Conservation (phyloP, 208 protist species). For the Acanthamoeba royreba region DNA sequence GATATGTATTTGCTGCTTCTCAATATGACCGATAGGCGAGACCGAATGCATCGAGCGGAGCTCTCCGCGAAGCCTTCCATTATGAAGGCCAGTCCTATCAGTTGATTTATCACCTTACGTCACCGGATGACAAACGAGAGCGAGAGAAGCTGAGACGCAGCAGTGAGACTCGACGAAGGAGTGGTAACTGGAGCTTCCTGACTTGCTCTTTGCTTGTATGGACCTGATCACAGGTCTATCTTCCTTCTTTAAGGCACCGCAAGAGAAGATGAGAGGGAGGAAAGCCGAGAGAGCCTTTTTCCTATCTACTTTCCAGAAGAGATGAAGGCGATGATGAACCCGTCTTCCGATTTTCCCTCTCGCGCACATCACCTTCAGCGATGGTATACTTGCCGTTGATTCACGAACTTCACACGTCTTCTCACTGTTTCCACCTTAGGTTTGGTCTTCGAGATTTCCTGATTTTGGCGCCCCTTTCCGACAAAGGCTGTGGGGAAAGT, state of each 20-base stretch:
- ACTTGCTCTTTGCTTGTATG: too few species aligned
- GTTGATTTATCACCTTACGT: neutral
- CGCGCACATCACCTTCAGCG: constrained; percentile 4
- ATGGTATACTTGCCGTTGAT: neutral
- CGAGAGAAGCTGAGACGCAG: neutral
- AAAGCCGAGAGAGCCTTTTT: too few species aligned
- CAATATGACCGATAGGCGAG: too few species aligned
- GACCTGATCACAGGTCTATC: too few species aligned
- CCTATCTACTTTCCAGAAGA: neutral
- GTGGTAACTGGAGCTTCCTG: neutral
- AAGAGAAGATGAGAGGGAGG: neutral
- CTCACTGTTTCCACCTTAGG: too few species aligned
- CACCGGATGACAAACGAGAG: neutral
- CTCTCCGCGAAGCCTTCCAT: neutral
- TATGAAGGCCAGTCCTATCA: neutral
- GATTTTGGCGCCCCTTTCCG: neutral
- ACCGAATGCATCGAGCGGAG: neutral
- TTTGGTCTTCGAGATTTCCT: neutral
- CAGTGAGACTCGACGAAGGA: neutral
- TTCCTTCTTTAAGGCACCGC: too few species aligned
- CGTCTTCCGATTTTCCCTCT: neutral
- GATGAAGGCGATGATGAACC: neutral
- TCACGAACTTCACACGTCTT: too few species aligned
- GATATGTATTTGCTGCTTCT: too few species aligned
- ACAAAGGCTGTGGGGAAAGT: neutral